Evolutionary conservation across 2,329 filamentous ascomycete species (phyloP).

Genomic region (Talaromyces atroroseus): DNA sequence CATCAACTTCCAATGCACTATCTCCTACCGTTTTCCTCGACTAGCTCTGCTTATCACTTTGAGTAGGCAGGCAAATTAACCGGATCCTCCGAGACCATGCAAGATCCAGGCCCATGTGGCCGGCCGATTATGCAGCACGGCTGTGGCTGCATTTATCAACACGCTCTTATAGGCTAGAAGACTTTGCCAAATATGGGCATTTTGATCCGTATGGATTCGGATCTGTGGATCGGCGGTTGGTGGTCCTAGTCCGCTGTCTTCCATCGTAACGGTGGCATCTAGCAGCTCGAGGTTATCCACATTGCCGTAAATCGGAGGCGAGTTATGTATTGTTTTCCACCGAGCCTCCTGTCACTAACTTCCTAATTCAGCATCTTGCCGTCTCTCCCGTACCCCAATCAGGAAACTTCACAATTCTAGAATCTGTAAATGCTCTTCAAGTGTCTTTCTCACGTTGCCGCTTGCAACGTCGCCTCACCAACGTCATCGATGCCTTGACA

Average conservation of each 20-base stretch:
- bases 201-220: not conserved
- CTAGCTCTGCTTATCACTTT: not conserved
- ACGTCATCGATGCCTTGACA: conserved; percentile 10
- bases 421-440: not conserved
- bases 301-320: conserved; percentile 5
- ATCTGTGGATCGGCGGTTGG: not conserved
- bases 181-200: not conserved
- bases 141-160: not conserved
- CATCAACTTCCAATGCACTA: not conserved
- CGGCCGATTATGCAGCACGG: conserved; percentile 1
- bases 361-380: not conserved
- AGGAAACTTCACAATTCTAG: conserved; percentile 10
- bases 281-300: conserved; percentile 8
- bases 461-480: conserved; percentile 10
- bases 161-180: not conserved
- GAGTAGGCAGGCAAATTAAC: not conserved
- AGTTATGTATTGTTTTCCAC: not conserved
- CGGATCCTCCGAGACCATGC: not conserved
- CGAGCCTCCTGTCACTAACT: not conserved
- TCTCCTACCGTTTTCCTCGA: not conserved
- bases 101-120: conserved; percentile 6
- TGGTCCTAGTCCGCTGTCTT: not conserved
- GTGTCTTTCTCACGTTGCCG: conserved; percentile 4
- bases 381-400: not conserved
- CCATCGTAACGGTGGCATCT: conserved; percentile 12